Evolutionary conservation across 305 asterid species (phyloP), one percentile per base, ranked within the genome.

Genomic region (Solanum chacoense): DNA sequence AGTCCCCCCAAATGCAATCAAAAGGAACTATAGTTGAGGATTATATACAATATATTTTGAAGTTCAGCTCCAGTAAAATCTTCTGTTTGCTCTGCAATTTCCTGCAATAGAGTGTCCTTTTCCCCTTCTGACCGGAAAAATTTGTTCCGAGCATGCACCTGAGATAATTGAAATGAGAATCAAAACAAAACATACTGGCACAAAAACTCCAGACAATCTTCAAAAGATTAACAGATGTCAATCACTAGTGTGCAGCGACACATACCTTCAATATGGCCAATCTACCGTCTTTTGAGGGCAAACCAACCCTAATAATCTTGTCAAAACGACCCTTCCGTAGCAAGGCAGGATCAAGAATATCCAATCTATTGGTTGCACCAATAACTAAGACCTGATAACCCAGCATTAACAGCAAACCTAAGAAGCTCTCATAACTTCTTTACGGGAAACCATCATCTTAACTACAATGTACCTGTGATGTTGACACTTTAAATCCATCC

Each of bases 61-160:
- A 97, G 92, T 88, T 96, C 99, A 45, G 99, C 99, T 91, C 99
- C 99, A 72, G 99, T 96, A 90, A 95, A 97, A 93, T 96, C 98
- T 81, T 97, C 99, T 55, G 99, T 91, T 38, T 81, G 94, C 86
- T 95, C 98, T 40, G 98, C 96, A 91, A 97, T 94, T 93, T 97
- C 99, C 91, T 89, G 92, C 91, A 97, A 96, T 88, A 97, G 91
- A 89, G 91, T 91, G 89, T 95, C 98, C 95, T 96, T 96, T 93
- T 95, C 98, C 91, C 93, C 98, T 93, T 97, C 99, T 40, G 98
- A 97, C 55, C 95, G 95, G 90, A 97, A 97, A 92, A 90, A 95
- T 92, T 97, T 97, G 91, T 96, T 97, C 90, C 98, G 95, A 90
- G 99, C 99, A 93, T 97, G 99, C 89, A 97, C 99, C 99, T 97